These are phyloP conservation scores for Homolaphlyctis polyrhiza DNA, from an alignment of 371 early-diverging fungal genomes.

Conservation along the genomic window DNA sequence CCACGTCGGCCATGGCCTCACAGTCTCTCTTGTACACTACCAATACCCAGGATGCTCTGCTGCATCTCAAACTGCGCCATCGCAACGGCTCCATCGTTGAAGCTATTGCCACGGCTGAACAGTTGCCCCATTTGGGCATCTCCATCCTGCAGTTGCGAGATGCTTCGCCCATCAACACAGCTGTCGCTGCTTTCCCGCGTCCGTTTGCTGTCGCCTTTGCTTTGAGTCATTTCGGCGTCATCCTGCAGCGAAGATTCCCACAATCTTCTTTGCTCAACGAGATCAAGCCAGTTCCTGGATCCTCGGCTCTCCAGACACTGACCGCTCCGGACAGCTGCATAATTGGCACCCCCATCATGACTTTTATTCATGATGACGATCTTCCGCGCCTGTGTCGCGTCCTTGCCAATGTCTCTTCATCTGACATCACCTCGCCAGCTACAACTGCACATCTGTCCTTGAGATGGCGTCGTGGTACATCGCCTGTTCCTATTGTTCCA, in stretches of 20 bases:
- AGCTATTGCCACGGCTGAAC: not conserved
- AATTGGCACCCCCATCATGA: not conserved
- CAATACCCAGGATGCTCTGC: not conserved
- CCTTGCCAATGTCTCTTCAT: too few species aligned
- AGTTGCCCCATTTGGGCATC: not conserved
- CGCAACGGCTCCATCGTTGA: not conserved
- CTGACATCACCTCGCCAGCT: too few species aligned
- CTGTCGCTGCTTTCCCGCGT: not conserved
- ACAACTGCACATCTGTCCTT: too few species aligned
- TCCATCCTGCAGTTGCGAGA: not conserved
- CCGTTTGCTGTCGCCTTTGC: not conserved
- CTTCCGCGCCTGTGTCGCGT: not conserved
- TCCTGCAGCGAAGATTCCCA: too few species aligned
- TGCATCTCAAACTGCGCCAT: not conserved
- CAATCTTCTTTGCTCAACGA: too few species aligned
- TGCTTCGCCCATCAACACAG: not conserved
- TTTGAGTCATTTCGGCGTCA: not conserved
- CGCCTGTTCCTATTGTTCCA: too few species aligned
- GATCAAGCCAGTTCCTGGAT: not conserved
- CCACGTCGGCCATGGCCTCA: not conserved
- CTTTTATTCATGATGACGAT: conserved; percentile 1
- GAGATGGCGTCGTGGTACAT: too few species aligned
- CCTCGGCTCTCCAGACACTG: not conserved
- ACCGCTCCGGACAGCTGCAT: not conserved
- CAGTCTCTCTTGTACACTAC: not conserved